Conservation (phyloP, 176 grass and related monocot species). For the Oryza officinalis region DNA sequence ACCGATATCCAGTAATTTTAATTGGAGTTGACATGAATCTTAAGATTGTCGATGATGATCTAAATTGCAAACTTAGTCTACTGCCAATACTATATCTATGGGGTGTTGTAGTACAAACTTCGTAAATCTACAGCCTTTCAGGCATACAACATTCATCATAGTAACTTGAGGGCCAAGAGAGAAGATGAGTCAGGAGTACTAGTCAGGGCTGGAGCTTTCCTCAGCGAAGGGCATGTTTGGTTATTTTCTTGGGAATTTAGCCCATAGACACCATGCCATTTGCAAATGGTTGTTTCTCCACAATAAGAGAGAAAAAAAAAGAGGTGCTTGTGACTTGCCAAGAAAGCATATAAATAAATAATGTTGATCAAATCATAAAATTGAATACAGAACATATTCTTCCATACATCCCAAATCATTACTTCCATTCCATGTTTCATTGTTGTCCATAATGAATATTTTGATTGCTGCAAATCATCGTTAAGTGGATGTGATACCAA, state of each 20-base stretch:
- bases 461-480: background rate
- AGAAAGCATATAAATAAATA: background rate
- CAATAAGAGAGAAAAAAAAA: background rate
- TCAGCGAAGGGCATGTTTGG: background rate
- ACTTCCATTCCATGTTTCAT: background rate
- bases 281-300: background rate
- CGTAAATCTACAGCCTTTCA: background rate
- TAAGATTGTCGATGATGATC: background rate
- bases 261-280: background rate
- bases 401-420: background rate
- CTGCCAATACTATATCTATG: background rate
- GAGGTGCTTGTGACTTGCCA: background rate
- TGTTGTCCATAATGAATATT: background rate
- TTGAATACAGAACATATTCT: background rate
- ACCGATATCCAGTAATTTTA: constrained; percentile 6
- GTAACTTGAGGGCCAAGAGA: background rate
- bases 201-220: background rate
- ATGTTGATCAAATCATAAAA: background rate
- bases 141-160: background rate
- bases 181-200: background rate
- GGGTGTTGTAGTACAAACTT: background rate
- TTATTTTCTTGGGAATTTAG: background rate
- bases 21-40: background rate
- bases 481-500: background rate
- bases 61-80: constrained; percentile 11